Base-by-base conservation (phyloP, 208 protist species). In the Wallacemonas rigidus region DNA sequence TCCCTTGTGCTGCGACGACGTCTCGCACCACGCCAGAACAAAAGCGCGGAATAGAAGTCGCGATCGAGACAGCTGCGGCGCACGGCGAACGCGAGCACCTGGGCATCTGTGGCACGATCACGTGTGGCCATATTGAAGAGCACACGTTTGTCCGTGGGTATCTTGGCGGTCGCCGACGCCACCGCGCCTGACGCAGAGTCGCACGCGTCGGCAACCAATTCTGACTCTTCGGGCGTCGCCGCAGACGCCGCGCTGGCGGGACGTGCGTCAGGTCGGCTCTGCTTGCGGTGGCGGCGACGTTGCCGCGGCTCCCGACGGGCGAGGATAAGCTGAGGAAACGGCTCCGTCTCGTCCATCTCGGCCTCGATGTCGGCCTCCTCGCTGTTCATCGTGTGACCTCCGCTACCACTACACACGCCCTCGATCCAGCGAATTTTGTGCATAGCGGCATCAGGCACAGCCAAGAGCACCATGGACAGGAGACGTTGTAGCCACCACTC, bases 401-500 rank as follows among this genome's bases (percentile, higher is more conserved):
- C 56, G 4, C 56, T 15, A 41, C 60, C 60, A 15, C 40, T 35
- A 50, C 81, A 88, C 7, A 96, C 77, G 43, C 72, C 67, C 75
- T 96, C 92, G 58, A 95, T 86, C 86, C 83, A 92, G 14, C 89
- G 87, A 15, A 94, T 68, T 43, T 74, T 45, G 7, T 7, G 2
- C 78, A 94, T 86, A 35, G 88, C 62, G 3, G 44, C 71, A 41
- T 94, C 89, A 2, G 74, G 69, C 71, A 75, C 70, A 5, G 72
- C 72, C 43, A 94, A 75, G 57, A 96, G 78, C 44, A 95, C 61
- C 70, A 54, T 67, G 38, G 79, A 85, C 39, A 96, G 82, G 41
- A 95, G 69, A 12, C 85, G 84, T 8, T 89, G 75, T 9, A 84
- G 90, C 92, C 92, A 96, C 92, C 92, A 96, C 76, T 93, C 89